Percentiles rank a stretch among this genome's conserved stretches.
phyloP scores from a whole-genome alignment of 305 asterid species.

The Coffea humblotiana region DNA sequence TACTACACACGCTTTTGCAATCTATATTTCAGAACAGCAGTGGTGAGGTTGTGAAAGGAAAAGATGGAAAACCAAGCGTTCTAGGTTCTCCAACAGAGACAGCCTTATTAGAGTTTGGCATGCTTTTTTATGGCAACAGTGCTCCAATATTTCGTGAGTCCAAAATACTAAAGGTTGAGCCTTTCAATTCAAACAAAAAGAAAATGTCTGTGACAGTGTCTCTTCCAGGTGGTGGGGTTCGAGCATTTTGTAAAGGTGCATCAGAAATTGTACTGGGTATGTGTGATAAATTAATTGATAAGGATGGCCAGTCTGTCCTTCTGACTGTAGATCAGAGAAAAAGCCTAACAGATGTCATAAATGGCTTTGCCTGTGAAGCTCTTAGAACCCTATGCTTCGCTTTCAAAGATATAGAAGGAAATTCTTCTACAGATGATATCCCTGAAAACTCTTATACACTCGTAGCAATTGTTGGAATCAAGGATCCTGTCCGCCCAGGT shows the following conservation, averaged over 20 bases:
- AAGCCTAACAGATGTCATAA: slow-evolving; percentile 46
- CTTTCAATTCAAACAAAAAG: slow-evolving; percentile 90
- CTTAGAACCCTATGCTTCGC: slow-evolving; percentile 91
- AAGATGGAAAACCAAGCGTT: slow-evolving; percentile 63
- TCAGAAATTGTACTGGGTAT: slow-evolving; percentile 77
- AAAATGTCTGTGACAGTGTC: slow-evolving; percentile 80
- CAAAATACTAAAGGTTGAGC: slow-evolving; percentile 73
- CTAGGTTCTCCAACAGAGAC: slow-evolving; percentile 88
- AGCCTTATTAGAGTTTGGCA: slow-evolving; percentile 79
- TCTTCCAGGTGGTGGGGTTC: slow-evolving; percentile 60
- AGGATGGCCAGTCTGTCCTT: slow-evolving; percentile 58
- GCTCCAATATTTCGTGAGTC: slow-evolving; percentile 50
- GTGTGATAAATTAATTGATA: slow-evolving; percentile 57
- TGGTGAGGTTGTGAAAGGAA: slow-evolving; percentile 77
- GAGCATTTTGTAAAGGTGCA: slow-evolving; percentile 93
- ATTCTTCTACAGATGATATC: slow-evolving; percentile 58
- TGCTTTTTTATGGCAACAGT: slow-evolving; percentile 72
- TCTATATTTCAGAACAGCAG: slow-evolving; percentile 74
- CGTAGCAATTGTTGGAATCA: slow-evolving; percentile 82
- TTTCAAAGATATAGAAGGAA: slow-evolving; percentile 58
- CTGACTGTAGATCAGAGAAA: slow-evolving; percentile 59
- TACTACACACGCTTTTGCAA: slow-evolving; percentile 52
- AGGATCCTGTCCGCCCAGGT: slow-evolving; percentile 93
- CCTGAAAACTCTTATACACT: slow-evolving; percentile 73
- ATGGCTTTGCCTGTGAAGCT: slow-evolving; percentile 75